Evolutionary conservation across 78 protist genomes (phyloP).

Genomic region (Dictyostelium firmibasis): DNA sequence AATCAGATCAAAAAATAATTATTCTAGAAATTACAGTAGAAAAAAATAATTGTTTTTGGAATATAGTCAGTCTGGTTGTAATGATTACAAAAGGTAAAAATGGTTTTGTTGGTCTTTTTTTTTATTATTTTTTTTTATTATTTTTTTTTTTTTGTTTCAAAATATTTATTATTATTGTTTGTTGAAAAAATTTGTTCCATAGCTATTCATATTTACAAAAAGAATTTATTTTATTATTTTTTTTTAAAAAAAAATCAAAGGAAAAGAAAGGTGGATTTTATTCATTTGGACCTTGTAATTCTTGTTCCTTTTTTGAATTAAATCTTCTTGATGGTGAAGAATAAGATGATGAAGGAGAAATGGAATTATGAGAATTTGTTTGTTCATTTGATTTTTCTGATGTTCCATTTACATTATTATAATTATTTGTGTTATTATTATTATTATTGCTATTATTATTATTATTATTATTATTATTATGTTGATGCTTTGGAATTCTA

Average conservation of each 20-base stretch:
- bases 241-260: background rate
- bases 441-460: background rate
- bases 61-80: too few relatives aligned
- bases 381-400: background rate
- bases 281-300: background rate
- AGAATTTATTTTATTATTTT: background rate
- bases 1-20: too few relatives aligned
- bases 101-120: too few relatives aligned
- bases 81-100: too few relatives aligned
- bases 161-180: too few relatives aligned
- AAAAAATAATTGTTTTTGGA: too few relatives aligned
- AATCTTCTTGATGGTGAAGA: constrained; percentile 36
- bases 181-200: background rate
- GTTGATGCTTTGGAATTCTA: background rate
- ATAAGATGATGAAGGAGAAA: constrained; percentile 11
- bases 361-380: background rate
- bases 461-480: background rate
- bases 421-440: background rate
- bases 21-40: too few relatives aligned
- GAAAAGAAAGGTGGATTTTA: background rate
- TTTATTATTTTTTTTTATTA: too few relatives aligned
- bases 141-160: too few relatives aligned
- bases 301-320: constrained; percentile 10
- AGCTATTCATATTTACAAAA: background rate
- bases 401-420: background rate